phyloP scores from a whole-genome alignment of 2,329 filamentous ascomycete species.

The Ceratocystis cacaofunesta region DNA sequence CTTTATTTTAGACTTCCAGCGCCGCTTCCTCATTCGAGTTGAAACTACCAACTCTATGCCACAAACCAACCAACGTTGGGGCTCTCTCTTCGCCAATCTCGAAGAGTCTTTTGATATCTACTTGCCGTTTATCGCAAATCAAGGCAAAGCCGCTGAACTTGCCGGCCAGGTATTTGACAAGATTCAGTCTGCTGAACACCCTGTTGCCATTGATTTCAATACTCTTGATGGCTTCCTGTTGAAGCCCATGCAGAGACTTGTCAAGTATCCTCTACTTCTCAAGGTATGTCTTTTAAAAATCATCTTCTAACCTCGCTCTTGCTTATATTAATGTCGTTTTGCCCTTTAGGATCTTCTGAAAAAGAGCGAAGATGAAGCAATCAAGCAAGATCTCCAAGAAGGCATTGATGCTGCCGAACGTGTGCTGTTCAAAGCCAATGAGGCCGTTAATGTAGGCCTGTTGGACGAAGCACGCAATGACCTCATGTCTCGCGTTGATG shows the following conservation, averaged over 20 bases:
- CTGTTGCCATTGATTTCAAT: slow-evolving; percentile 74
- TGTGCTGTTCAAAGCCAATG: slow-evolving; percentile 72
- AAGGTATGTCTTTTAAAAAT: slow-evolving; percentile 39
- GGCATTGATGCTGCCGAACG: slow-evolving; percentile 73
- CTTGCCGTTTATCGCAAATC: slow-evolving; percentile 93
- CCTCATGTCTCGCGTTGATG: slow-evolving; percentile 68
- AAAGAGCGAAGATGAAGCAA: slow-evolving; percentile 60
- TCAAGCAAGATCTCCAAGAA: slow-evolving; percentile 54
- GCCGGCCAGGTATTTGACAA: slow-evolving; percentile 78
- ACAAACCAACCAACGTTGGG: slow-evolving; percentile 72
- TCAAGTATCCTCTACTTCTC: slow-evolving; percentile 84
- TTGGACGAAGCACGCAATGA: slow-evolving; percentile 73
- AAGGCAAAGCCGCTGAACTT: slow-evolving; percentile 75
- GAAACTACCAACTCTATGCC: slow-evolving; percentile 86
- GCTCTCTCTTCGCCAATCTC: slow-evolving; percentile 72
- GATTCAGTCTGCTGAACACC: slow-evolving; percentile 58
- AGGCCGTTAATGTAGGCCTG: slow-evolving; percentile 78
- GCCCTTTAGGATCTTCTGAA: slow-evolving; percentile 62
- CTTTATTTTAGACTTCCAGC: slow-evolving; percentile 84
- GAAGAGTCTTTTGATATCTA: slow-evolving; percentile 86
- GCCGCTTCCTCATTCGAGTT: slow-evolving; percentile 84
- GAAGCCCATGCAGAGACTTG: slow-evolving; percentile 89
- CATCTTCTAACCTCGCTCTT: slow-evolving; percentile 6
- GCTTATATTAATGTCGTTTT: slow-evolving; percentile 20
- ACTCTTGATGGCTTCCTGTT: slow-evolving; percentile 83